Evolutionary conservation across 768 basidiomycete genomes (phyloP).

Genomic region (Mycena amicta): DNA sequence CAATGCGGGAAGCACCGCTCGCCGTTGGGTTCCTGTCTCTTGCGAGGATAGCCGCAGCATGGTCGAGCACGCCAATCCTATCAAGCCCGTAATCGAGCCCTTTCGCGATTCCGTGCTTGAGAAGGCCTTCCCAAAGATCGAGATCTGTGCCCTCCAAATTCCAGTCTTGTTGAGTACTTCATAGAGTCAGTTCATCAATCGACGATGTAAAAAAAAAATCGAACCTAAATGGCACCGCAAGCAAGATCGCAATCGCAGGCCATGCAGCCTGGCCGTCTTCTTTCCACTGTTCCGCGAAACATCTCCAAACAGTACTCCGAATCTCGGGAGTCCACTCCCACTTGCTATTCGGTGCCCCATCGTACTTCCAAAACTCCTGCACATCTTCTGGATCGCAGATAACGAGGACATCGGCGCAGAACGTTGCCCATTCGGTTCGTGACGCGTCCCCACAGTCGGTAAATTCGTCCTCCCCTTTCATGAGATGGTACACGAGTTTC

Average conservation of each 20-base stretch:
- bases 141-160: conserved; percentile 57
- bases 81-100: conserved; percentile 67
- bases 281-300: conserved; percentile 59
- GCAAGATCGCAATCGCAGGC: conserved; percentile 56
- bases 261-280: conserved; percentile 46
- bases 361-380: conserved; percentile 55
- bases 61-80: conserved; percentile 53
- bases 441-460: conserved; percentile 47
- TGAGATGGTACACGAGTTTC: conserved; percentile 50
- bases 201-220: conserved; percentile 28
- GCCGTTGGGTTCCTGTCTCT: conserved; percentile 41
- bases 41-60: conserved; percentile 51
- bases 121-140: conserved; percentile 59
- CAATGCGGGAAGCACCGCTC: conserved; percentile 52
- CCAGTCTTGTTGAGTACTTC: conserved; percentile 48
- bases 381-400: conserved; percentile 51
- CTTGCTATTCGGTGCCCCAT: conserved; percentile 21
- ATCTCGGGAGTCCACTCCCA: conserved; percentile 44
- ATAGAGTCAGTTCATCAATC: conserved; percentile 10
- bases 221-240: conserved; percentile 67
- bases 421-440: conserved; percentile 56
- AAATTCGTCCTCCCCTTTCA: conserved; percentile 49
- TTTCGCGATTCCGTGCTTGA: conserved; percentile 52
- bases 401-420: conserved; percentile 58
- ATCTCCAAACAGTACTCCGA: conserved; percentile 58